Percentiles rank a stretch among this genome's conserved stretches.
Evolutionary conservation across 2,329 filamentous ascomycete genomes (phyloP).

Genomic region (Neopestalotiopsis clavispora): DNA sequence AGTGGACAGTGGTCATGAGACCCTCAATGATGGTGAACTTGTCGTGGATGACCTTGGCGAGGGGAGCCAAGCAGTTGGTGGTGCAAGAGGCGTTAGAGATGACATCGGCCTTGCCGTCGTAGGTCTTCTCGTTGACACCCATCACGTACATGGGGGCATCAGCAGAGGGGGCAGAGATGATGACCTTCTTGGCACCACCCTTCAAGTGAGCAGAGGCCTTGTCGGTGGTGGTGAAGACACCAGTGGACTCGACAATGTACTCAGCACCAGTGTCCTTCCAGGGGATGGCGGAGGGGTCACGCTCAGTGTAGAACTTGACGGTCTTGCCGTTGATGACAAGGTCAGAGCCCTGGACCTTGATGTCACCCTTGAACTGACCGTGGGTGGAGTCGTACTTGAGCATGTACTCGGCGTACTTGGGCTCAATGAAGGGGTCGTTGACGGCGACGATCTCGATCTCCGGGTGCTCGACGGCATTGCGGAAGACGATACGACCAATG

Average conservation of each 20-base stretch:
- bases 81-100: conserved; percentile 99
- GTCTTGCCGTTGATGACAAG: conserved; percentile 93
- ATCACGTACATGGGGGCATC: conserved; percentile 99
- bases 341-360: conserved; percentile 72
- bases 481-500: conserved; percentile 99
- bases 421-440: conserved; percentile 99
- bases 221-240: conserved; percentile 98
- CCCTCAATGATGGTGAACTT: conserved; percentile 97
- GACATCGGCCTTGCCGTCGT: conserved; percentile 88
- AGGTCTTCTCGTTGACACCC: conserved; percentile 95
- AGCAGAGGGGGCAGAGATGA: conserved; percentile 89
- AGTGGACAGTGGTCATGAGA: conserved; percentile 99
- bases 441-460: conserved; percentile 94
- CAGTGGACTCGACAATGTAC: conserved; percentile 97
- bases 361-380: conserved; percentile 92
- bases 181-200: conserved; percentile 97
- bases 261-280: conserved; percentile 86
- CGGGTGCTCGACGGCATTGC: conserved; percentile 90
- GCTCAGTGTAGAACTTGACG: conserved; percentile 93
- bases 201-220: conserved; percentile 94
- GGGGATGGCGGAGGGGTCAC: conserved; percentile 86
- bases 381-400: conserved; percentile 99
- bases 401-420: conserved; percentile 98
- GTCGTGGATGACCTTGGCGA: conserved; percentile 99
- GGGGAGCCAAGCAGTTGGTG: conserved; percentile 99